phyloP scores from a whole-genome alignment of 2,329 filamentous ascomycete species.

The Colletotrichum destructivum region DNA sequence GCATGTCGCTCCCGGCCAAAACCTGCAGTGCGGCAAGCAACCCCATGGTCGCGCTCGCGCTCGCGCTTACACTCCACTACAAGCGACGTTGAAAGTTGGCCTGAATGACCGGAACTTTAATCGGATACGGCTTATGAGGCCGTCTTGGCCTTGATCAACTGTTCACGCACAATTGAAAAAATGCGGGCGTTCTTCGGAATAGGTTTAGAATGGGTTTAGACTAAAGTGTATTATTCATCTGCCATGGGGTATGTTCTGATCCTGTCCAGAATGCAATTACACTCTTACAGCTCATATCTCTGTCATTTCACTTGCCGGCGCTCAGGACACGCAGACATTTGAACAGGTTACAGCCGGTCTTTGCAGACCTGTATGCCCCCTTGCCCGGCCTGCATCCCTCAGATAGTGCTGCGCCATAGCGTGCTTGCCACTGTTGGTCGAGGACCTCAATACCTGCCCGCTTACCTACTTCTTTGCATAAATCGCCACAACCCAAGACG shows the following conservation, averaged over 20 bases:
- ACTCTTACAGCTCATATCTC: background rate
- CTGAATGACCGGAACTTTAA: slow-evolving; percentile 23
- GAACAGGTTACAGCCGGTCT: background rate
- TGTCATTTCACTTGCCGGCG: slow-evolving; percentile 4
- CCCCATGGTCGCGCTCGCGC: slow-evolving; percentile 20
- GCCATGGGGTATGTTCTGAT: no score
- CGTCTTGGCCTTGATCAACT: slow-evolving; percentile 25
- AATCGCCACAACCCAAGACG: slow-evolving; percentile 28
- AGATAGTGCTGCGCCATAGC: slow-evolving; percentile 1
- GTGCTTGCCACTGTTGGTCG: slow-evolving; percentile 10
- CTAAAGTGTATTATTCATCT: background rate
- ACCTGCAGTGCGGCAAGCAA: slow-evolving; percentile 20
- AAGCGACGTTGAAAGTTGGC: slow-evolving; percentile 2
- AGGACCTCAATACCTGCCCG: slow-evolving; percentile 5
- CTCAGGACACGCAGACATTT: slow-evolving; percentile 8
- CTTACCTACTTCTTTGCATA: slow-evolving; percentile 31
- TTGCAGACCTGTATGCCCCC: background rate
- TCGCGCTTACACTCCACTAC: background rate
- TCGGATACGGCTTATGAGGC: background rate
- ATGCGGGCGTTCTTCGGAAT: slow-evolving; percentile 12
- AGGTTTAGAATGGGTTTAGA: background rate
- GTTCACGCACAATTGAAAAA: slow-evolving; percentile 8
- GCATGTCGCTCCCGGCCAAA: slow-evolving; percentile 7
- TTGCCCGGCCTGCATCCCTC: background rate
- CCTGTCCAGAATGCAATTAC: slow-evolving; percentile 6